phyloP scores from a whole-genome alignment of 202 grass and related monocot genomes.

The Schoenoplectus tabernaemontani region DNA sequence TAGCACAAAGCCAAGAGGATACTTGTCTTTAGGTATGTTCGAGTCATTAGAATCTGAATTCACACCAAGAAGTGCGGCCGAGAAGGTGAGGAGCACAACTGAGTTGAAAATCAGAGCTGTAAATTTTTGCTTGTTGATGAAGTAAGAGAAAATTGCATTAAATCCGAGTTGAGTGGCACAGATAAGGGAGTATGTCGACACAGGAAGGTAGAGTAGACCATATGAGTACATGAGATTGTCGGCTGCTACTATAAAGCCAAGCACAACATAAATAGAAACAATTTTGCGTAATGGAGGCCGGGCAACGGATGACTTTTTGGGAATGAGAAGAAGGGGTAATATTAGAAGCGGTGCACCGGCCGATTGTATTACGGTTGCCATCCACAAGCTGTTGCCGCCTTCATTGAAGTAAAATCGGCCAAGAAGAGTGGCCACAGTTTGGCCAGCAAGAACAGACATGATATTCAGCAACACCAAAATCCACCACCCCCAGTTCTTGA shows the following conservation, averaged over 20 bases:
- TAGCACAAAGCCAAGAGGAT: slow-evolving; percentile 33
- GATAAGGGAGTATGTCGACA: slow-evolving; percentile 51
- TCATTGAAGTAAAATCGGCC: slow-evolving; percentile 40
- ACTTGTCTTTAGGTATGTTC: background rate
- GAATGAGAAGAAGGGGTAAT: slow-evolving; percentile 15
- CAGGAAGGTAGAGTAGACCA: slow-evolving; percentile 43
- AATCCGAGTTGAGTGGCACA: slow-evolving; percentile 39
- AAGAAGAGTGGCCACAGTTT: slow-evolving; percentile 30
- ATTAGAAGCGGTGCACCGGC: slow-evolving; percentile 29
- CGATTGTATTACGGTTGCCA: slow-evolving; percentile 34
- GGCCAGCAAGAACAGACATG: slow-evolving; percentile 29
- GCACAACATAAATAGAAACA: slow-evolving; percentile 20
- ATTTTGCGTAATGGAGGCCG: slow-evolving; percentile 20
- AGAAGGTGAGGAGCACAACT: slow-evolving; percentile 37
- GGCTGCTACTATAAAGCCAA: slow-evolving; percentile 25
- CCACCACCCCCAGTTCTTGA: slow-evolving; percentile 26
- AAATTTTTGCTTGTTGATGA: slow-evolving; percentile 43
- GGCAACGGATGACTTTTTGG: background rate
- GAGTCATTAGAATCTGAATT: slow-evolving; percentile 19
- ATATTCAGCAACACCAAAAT: slow-evolving; percentile 18
- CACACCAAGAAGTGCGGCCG: slow-evolving; percentile 28
- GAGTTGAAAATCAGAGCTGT: slow-evolving; percentile 44
- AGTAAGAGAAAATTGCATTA: slow-evolving; percentile 38
- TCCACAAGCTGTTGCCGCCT: slow-evolving; percentile 48
- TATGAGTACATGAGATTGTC: slow-evolving; percentile 53